phyloP scores from a whole-genome alignment of 805 yeast species.

The Grigorovia transvaalensis region DNA sequence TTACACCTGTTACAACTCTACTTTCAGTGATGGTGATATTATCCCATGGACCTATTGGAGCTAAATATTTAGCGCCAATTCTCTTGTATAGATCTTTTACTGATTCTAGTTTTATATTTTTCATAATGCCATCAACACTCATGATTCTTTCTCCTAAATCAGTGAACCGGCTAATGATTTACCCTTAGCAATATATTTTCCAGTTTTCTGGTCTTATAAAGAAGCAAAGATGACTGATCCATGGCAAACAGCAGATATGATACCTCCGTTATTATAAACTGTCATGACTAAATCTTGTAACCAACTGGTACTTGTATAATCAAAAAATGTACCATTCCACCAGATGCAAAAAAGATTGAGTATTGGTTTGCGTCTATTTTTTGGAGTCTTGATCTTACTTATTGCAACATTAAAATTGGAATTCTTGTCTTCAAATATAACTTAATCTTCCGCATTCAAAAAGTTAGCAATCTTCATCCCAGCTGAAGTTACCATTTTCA shows the following conservation, averaged over 20 bases:
- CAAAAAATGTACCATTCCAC: conserved; percentile 53
- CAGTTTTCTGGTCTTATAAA: conserved; percentile 34
- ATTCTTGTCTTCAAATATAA: conserved; percentile 29
- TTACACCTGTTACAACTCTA: conserved; percentile 50
- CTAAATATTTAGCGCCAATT: conserved; percentile 35
- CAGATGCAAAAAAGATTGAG: conserved; percentile 49
- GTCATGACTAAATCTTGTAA: conserved; percentile 37
- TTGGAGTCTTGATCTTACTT: conserved; percentile 35
- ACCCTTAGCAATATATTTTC: conserved; percentile 39
- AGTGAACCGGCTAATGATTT: conserved; percentile 49
- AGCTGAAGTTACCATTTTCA: conserved; percentile 46
- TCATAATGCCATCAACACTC: conserved; percentile 19
- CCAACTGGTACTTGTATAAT: conserved; percentile 43
- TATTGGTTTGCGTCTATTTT: conserved; percentile 40
- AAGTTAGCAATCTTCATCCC: conserved; percentile 45
- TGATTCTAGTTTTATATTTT: conserved; percentile 23
- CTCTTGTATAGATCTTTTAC: conserved; percentile 32
- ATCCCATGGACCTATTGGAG: conserved; percentile 43
- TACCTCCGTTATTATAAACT: conserved; percentile 42
- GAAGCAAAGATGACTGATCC: conserved; percentile 49
- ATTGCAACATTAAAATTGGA: conserved; percentile 35
- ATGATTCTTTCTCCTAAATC: conserved; percentile 39
- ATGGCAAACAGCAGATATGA: conserved; percentile 57
- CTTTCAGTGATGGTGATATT: conserved; percentile 45
- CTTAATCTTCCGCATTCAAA: conserved; percentile 36